phyloP scores from a whole-genome alignment of 257 asterid genomes.

The Rhazya stricta region DNA sequence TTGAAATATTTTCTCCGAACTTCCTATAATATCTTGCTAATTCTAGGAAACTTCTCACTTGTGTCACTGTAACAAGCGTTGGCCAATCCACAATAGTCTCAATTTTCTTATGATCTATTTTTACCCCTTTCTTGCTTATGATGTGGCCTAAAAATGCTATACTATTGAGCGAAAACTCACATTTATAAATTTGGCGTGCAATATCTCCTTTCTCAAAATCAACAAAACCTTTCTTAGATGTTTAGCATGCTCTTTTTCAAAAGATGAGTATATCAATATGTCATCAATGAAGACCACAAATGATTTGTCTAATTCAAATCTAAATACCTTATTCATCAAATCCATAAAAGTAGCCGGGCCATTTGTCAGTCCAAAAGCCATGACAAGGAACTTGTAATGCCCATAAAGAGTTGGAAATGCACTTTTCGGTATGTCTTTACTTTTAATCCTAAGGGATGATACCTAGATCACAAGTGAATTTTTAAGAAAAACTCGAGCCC shows the following conservation, averaged over 20 bases:
- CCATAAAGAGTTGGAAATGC: not conserved
- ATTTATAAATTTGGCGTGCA: too few relatives aligned
- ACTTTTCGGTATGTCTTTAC: not conserved
- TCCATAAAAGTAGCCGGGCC: not conserved
- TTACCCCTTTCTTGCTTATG: too few relatives aligned
- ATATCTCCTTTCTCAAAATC: too few relatives aligned
- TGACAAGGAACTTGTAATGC: not conserved
- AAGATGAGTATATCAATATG: not conserved
- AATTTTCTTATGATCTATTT: not conserved
- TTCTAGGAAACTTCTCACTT: not conserved
- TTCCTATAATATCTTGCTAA: not conserved
- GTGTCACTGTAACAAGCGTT: rapidly evolving
- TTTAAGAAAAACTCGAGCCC: not conserved
- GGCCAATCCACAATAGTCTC: not conserved
- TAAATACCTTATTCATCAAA: not conserved
- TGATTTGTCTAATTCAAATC: not conserved
- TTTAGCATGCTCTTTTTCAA: too few relatives aligned
- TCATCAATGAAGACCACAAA: not conserved
- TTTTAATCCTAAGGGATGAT: not conserved
- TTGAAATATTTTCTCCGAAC: not conserved
- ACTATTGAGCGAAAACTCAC: too few relatives aligned
- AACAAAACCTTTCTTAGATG: too few relatives aligned
- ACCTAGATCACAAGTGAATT: not conserved
- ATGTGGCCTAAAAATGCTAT: too few relatives aligned
- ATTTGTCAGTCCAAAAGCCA: not conserved